Base-by-base conservation (phyloP, 1,139 yeast genomes). In the Geotrichum armillariae region DNA sequence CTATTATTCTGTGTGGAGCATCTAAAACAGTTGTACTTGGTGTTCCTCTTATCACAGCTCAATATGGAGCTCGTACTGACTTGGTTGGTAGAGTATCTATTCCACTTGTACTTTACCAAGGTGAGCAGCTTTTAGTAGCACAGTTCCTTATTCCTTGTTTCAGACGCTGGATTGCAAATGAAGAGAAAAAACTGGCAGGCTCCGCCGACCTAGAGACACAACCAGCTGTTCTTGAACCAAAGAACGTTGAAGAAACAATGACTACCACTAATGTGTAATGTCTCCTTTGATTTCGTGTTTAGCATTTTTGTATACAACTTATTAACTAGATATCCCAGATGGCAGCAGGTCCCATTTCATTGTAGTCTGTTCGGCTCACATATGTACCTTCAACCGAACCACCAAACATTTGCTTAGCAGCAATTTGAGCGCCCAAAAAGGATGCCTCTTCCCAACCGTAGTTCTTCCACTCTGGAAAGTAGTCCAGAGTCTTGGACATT, bases 381-480 rank as follows among this genome's bases (percentile, higher is more conserved):
- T 81, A 90, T 52, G 77, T 69, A 55, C 80, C 79, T 54, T 90
- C 96, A 60, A 69, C 60, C n/a, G 71, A 62, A 18, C 71, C 65
- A 8, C 81, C 77, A 60, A 87, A 91, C 18, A 88, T 79, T 68
- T 89, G 96, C 67, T 88, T 89, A 20, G 95, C 82, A 42, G 89
- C 85, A 49, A 91, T 85, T 66, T 89, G 88, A 1, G 89, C 96
- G 1, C 98, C 98, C 55, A 91, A 72, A 63, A 91, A 88, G 14
- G 78, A 68, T 54, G 83, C 80, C 58, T 88, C 93, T 55, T 85
- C 83, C 80, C 85, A 85, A 1, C 88, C 89, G 40, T 80, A 79
- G 60, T 83, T 83, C 68, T 91, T 91, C 98, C 98, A 93, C 60
- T 89, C 96, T 0, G 95, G 89, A 69, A 93, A 93, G 67, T 93